Evolutionary conservation across 2,329 filamentous ascomycete genomes (phyloP), one percentile per base, ranked within the genome.

Genomic region (Penicillium palitans): DNA sequence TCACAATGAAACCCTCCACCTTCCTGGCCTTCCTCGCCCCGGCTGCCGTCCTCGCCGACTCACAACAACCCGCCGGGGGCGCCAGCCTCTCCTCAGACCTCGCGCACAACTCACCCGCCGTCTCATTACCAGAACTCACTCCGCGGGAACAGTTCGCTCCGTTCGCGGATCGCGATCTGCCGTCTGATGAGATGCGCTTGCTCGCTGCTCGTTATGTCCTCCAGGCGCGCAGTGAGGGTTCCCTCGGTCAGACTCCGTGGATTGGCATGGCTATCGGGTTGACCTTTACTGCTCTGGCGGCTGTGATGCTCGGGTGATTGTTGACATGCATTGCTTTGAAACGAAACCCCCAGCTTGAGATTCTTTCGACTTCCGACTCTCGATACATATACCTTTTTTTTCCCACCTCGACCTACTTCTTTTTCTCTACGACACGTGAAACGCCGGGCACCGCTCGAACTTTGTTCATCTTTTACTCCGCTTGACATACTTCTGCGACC

Each of bases 241-340:
- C 70, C 17, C 65, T 76, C 2, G 74, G 74, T 25, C 73, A 76
- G 57, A 72, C 74, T 1, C 74, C 74, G 33, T 76, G 74, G 74
- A 75, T 76, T 55, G 74, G 74, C 35, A 76, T 76, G 72, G 74
- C 72, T 6, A 74, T 76, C 46, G 74, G 74, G 44, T 57, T 76
- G 58, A 75, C 73, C 25, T 76, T 70, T 52, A 76, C 74, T 41
- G 71, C 73, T 8, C 56, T 76, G 42, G 70, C 74, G 21, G 74
- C 74, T 8, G 70, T 76, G 41, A 76, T 75, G 73, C 59, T 76
- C 48, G 74, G 74, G 31, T 76, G 62, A 68, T 51, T 31, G 8
- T 45, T 12, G 24, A 9, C 3, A 6, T 29, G 24, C 6, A 24
- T 9, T 29, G 42, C 52, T 19, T 27, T 29, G 27, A 33, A n/a